These are phyloP conservation scores for Diaporthe batatas DNA, from an alignment of 2,329 filamentous ascomycete species.

Conservation along the genomic window DNA sequence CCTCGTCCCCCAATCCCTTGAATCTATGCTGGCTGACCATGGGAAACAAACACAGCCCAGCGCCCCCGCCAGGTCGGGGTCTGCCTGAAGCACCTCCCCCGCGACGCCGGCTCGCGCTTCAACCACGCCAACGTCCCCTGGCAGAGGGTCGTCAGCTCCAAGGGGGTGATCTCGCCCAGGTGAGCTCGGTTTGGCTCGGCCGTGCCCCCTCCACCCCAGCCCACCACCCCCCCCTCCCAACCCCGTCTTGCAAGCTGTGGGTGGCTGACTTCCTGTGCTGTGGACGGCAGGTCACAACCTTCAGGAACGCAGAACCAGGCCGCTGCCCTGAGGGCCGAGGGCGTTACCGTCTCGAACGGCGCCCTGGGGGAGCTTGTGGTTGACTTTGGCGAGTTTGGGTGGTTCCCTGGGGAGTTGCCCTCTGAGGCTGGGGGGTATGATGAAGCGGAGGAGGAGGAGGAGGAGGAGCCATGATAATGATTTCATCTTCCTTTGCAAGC, in stretches of 20 bases:
- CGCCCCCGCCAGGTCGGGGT: slow-evolving; percentile 88
- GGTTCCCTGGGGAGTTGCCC: slow-evolving; percentile 66
- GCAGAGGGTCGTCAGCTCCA: slow-evolving; percentile 93
- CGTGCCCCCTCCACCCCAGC: too few species aligned
- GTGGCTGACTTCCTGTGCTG: not conserved
- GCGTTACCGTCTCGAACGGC: slow-evolving; percentile 62
- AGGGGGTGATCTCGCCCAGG: slow-evolving; percentile 88
- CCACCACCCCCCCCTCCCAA: too few species aligned
- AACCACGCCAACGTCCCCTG: slow-evolving; percentile 88
- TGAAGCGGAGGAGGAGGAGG: slow-evolving; percentile 46
- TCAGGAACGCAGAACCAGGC: slow-evolving; percentile 65
- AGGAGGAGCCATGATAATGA: slow-evolving; percentile 46
- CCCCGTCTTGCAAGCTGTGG: too few species aligned
- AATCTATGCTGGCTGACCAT: not conserved
- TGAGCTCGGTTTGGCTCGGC: slow-evolving; percentile 50
- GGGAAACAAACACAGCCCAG: slow-evolving; percentile 63
- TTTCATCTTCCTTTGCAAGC: not conserved
- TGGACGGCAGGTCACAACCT: slow-evolving; percentile 59
- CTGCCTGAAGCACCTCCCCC: slow-evolving; percentile 87
- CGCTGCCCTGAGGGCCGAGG: slow-evolving; percentile 63
- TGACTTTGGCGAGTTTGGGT: slow-evolving; percentile 65
- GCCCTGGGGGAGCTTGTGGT: slow-evolving; percentile 66
- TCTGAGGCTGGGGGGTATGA: slow-evolving; percentile 53
- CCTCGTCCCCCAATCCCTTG: too few species aligned
- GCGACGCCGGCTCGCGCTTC: slow-evolving; percentile 66